These are phyloP conservation scores for Clonostachys rhizophaga DNA, from an alignment of 2,329 filamentous ascomycete genomes.

Conservation along the genomic window DNA sequence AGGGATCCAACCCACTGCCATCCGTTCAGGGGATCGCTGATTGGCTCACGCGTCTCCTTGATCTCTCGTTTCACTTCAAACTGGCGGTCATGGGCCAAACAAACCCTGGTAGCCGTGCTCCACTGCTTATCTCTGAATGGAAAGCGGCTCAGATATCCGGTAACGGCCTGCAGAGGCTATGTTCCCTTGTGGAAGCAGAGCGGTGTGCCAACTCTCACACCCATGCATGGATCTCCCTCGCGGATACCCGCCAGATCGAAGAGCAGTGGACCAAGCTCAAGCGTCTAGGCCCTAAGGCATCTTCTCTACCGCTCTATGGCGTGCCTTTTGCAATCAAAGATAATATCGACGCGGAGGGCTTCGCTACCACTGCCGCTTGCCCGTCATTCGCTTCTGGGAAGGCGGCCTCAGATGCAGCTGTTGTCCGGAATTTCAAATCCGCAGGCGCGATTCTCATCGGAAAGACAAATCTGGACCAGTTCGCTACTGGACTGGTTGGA, in stretches of 20 bases:
- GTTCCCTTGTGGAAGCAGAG: background rate
- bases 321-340: constrained; percentile 55
- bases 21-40: too few relatives aligned
- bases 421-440: constrained; percentile 41
- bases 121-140: background rate
- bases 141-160: background rate
- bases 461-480: constrained; percentile 52
- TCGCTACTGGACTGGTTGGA: constrained; percentile 58
- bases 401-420: constrained; percentile 34
- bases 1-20: too few relatives aligned
- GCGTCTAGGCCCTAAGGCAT: background rate
- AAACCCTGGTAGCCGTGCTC: background rate
- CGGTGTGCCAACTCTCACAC: background rate
- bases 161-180: background rate
- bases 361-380: constrained; percentile 49
- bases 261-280: background rate
- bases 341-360: constrained; percentile 45
- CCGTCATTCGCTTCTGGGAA: constrained; percentile 40
- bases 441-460: constrained; percentile 54
- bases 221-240: background rate
- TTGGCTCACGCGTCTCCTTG: too few relatives aligned
- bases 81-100: too few relatives aligned
- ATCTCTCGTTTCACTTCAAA: too few relatives aligned
- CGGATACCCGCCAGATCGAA: background rate
- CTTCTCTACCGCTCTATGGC: constrained; percentile 44